Conservation (phyloP, 202 grass and related monocot genomes). For the Cymbopogon flexuosus region DNA sequence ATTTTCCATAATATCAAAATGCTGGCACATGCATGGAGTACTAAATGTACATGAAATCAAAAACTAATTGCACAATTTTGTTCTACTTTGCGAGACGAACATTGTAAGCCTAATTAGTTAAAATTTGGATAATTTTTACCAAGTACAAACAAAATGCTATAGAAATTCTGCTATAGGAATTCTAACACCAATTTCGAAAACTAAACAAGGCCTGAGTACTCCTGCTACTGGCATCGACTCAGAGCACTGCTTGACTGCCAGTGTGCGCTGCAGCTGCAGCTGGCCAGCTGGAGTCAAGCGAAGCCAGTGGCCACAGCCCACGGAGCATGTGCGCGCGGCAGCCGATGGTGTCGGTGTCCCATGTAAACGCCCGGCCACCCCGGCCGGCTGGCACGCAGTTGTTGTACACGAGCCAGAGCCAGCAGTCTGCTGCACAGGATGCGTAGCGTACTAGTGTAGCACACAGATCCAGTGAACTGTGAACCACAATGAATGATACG, state of each 20-base stretch:
- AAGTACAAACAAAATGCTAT: no score
- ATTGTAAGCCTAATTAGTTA: no score
- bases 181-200: no score
- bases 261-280: not conserved
- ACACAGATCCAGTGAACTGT: not conserved
- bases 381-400: not conserved
- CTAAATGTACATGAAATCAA: no score
- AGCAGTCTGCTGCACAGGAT: not conserved
- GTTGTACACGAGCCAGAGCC: not conserved
- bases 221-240: not conserved
- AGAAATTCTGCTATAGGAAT: no score
- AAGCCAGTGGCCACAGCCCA: not conserved
- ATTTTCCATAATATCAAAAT: no score
- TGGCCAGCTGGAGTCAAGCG: not conserved
- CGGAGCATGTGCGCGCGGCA: slow-evolving; percentile 22
- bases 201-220: no score
- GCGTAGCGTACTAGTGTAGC: not conserved
- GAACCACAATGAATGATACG: no score
- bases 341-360: not conserved
- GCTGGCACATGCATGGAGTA: no score
- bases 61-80: no score
- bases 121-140: no score
- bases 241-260: not conserved
- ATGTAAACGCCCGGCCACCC: slow-evolving; percentile 1
- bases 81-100: no score